Base-by-base conservation (phyloP, 129 eudicot species). In the Chrysanthemum lavandulifolium region DNA sequence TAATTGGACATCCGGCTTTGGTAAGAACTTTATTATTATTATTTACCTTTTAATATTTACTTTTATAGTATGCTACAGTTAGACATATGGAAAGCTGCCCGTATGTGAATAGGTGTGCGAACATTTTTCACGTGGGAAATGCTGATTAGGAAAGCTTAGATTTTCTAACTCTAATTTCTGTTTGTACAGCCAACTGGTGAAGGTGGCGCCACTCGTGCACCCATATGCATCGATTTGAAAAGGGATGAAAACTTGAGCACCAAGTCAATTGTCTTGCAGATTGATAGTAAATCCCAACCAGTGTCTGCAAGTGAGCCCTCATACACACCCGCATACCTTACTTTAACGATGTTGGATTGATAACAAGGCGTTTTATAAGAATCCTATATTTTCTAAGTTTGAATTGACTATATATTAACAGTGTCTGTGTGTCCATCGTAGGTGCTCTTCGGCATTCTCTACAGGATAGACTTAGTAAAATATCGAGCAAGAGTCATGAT, bases 121-220 rank as follows among this genome's bases (percentile, higher is more conserved):
- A 40, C 47, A 40, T 6, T 40, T 40, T 40, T 40, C 47, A 40
- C 10, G 9, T 6, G 2, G 47, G 47, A 6, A 40, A 6, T 40
- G 47, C 47, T 40, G 47, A 40, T 40, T 40, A 40, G 47, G 47
- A 40, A 40, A 36, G 45, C 47, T 76, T 76, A 33, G 18, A 27
- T 67, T 15, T 74, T 52, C 78, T 13, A 31, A 61, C 31, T 56
- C n/a, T 55, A 65, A 65, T 55, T 49, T 65, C 25, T 72, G 13
- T 64, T 9, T 72, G 11, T 65, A 59, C 87, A 94, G 99, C 99
- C 99, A 69, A 94, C 99, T 64, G 99, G 99, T 70, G 99, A 94
- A 90, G 92, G 90, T 78, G 97, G 99, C 68, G 99, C 99, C 27
- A 94, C 99, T 57, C 96, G 99, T 59, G 94, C 99, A 52, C 97